phyloP scores from a whole-genome alignment of 805 yeast species.

The Grigorovia yakushimaensis region DNA sequence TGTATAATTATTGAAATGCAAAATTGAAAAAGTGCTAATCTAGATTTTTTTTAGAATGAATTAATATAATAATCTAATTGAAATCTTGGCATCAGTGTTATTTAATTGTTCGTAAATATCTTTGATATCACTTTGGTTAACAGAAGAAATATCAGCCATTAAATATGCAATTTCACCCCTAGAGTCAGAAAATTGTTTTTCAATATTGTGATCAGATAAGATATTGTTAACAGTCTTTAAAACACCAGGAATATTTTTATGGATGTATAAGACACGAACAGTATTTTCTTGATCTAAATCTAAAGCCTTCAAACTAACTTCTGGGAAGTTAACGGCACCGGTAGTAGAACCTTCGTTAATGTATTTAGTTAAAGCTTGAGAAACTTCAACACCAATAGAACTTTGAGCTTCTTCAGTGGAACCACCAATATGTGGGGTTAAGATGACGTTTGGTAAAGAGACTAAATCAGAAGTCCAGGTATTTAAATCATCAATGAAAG shows the following conservation, averaged over 20 bases:
- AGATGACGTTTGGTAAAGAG: constrained; percentile 74
- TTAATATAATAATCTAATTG: constrained; percentile 79
- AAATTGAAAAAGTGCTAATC: background rate
- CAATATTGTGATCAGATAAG: constrained; percentile 88
- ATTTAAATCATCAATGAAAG: constrained; percentile 66
- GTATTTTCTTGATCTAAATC: constrained; percentile 78
- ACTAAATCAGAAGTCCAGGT: constrained; percentile 75
- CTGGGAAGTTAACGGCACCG: constrained; percentile 99
- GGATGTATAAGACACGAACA: constrained; percentile 91
- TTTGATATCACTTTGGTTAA: constrained; percentile 72
- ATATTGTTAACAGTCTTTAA: constrained; percentile 94
- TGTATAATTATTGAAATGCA: background rate
- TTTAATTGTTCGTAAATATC: constrained; percentile 75
- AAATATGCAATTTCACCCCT: constrained; percentile 92
- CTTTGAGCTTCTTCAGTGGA: constrained; percentile 98
- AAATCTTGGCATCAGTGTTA: constrained; percentile 81
- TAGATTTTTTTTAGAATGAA: background rate
- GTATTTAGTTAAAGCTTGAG: constrained; percentile 74
- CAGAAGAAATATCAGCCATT: constrained; percentile 94
- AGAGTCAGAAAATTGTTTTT: constrained; percentile 96
- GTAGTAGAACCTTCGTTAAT: constrained; percentile 91
- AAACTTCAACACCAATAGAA: constrained; percentile 95
- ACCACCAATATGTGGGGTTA: constrained; percentile 98
- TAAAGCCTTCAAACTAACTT: constrained; percentile 80
- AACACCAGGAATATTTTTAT: constrained; percentile 98